phyloP scores from a whole-genome alignment of 805 yeast genomes.

The Suhomyces vadensis region DNA sequence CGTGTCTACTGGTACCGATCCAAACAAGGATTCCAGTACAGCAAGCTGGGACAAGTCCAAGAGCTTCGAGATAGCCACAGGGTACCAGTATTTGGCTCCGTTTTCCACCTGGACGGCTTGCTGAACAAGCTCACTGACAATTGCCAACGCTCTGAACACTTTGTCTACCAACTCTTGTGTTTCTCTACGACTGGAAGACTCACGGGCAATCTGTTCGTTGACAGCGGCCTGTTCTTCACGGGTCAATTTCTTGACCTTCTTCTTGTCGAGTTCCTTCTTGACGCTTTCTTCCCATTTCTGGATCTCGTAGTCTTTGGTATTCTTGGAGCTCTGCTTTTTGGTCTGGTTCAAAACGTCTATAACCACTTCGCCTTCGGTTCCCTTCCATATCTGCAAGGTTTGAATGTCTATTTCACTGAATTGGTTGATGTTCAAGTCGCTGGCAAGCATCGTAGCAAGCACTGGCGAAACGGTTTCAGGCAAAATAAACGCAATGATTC shows the following conservation, averaged over 20 bases:
- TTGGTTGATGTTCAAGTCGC: conserved; percentile 40
- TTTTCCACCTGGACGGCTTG: conserved; percentile 58
- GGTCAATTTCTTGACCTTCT: conserved; percentile 60
- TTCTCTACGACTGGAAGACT: conserved; percentile 52
- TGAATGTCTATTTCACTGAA: conserved; percentile 46
- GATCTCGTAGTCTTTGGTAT: conserved; percentile 81
- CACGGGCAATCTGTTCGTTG: conserved; percentile 62
- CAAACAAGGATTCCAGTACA: conserved; percentile 37
- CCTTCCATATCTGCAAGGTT: conserved; percentile 64
- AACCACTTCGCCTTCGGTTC: conserved; percentile 68
- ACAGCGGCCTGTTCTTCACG: conserved; percentile 73
- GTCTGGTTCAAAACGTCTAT: conserved; percentile 56
- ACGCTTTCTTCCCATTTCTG: conserved; percentile 87
- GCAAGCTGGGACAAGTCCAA: conserved; percentile 45
- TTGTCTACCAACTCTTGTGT: conserved; percentile 40
- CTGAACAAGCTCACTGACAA: conserved; percentile 55
- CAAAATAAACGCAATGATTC: conserved; percentile 55
- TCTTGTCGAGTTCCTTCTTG: conserved; percentile 68
- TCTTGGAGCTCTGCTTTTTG: conserved; percentile 51
- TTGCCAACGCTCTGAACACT: conserved; percentile 50
- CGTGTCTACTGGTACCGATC: conserved; percentile 45
- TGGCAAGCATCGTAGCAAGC: conserved; percentile 43
- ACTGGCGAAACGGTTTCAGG: conserved; percentile 58
- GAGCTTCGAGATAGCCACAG: conserved; percentile 56
- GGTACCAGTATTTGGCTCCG: conserved; percentile 71